Base-by-base conservation (phyloP, 768 basidiomycete species). In the Hortiboletus flavorubellus region DNA sequence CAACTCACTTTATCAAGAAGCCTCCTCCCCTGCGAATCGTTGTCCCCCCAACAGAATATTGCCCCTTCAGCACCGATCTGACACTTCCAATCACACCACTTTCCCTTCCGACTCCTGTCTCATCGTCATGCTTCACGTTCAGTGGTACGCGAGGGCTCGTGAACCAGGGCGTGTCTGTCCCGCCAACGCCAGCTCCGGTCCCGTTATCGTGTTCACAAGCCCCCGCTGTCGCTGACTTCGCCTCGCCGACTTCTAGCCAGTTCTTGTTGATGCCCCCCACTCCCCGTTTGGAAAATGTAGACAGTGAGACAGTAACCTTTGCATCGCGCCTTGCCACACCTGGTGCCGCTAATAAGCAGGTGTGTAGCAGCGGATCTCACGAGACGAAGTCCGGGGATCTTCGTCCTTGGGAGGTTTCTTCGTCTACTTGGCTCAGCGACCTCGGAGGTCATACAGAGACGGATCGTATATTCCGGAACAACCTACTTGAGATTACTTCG, bases 11-110 rank as follows among this genome's bases (percentile, higher is more conserved):
- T 33, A 31, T 41, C 45, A 59, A 49, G 63, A 69, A 58, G 54
- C 56, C 54, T 4, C 42, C 52, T 34, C 55, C 66, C 7, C 46
- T 70, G 59, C 68, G 68, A 62, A 70, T 70, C 62, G 51, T 66
- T 23, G 64, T 70, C 46, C 70, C 70, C 14, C 67, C 68, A 15
- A 63, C 70, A 31, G 70, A 71, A 56, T 69, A 70, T 49, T 72
- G 66, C 55, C 68, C 68, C n/a, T 70, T 68, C 52, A 63, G 66
- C 38, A 68, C 67, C 16, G 62, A 72, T 43, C 57, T 72, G n/a
- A 66, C 61, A 5, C 60, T 68, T 55, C 70, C 70, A 41, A 60
- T 64, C 16, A 64, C 67, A 8, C 64, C 69, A 10, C 60, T 54
- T 39, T 59, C 62, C 46, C 64, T 72, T 54, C 58, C 62, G 30